Conservation (phyloP, 2,329 filamentous ascomycete genomes). For the Sclerotinia spermophila region DNA sequence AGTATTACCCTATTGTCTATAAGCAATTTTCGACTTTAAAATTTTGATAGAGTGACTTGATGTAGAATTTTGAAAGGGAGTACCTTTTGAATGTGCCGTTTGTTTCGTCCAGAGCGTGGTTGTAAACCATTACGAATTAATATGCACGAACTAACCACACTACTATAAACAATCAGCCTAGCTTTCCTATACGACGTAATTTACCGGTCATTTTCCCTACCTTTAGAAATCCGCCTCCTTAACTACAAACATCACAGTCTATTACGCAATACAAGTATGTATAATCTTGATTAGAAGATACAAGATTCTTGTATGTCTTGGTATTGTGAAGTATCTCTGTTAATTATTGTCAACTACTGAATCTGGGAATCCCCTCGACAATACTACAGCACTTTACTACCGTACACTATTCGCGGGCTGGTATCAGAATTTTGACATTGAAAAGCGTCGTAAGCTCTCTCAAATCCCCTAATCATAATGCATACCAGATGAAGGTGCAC, state of each 20-base stretch:
- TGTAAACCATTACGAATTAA: background rate
- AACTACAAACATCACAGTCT: background rate
- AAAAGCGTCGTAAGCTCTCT: conserved; percentile 9
- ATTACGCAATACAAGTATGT: background rate
- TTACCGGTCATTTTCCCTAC: background rate
- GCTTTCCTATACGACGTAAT: background rate
- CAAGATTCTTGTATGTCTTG: background rate
- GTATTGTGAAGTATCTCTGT: no score
- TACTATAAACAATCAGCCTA: background rate
- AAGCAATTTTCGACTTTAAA: no score
- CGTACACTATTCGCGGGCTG: background rate
- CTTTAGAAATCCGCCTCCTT: background rate
- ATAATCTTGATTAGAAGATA: background rate
- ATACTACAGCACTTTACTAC: background rate
- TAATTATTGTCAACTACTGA: background rate
- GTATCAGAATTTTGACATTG: background rate
- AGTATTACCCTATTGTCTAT: no score
- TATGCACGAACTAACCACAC: background rate
- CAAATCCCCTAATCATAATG: background rate
- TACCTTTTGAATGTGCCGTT: no score
- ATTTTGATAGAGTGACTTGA: no score
- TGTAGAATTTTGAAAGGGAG: no score
- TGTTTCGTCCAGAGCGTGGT: no score
- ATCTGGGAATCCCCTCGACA: background rate
- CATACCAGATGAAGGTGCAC: background rate